Percentiles rank a stretch among this genome's conserved stretches.
These are phyloP conservation scores for Cicer yamashitae DNA, from an alignment of 306 rosid genomes.

Conservation along the genomic window DNA sequence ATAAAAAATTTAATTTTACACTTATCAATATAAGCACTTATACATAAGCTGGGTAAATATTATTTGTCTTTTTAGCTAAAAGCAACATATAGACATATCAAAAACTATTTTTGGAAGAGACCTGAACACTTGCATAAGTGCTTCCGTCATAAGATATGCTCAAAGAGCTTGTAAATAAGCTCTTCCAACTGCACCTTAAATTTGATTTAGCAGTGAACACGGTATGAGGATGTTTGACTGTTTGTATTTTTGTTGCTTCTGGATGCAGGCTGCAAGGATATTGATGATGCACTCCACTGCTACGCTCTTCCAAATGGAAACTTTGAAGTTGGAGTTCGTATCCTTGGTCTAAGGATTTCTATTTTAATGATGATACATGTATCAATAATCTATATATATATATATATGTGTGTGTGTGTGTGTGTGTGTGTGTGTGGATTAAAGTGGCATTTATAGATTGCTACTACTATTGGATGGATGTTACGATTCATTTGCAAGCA, in stretches of 20 bases:
- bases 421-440: too few relatives aligned
- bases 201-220: constrained; percentile 17
- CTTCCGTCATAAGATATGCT: not conserved
- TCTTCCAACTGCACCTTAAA: not conserved
- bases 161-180: not conserved
- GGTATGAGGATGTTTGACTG: constrained; percentile 24
- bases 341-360: constrained; percentile 58
- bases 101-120: not conserved
- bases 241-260: constrained; percentile 40
- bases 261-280: constrained; percentile 90
- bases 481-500: constrained; percentile 31
- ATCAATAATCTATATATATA: not conserved
- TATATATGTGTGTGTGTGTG: too few relatives aligned
- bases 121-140: not conserved
- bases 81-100: not conserved
- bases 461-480: constrained; percentile 20
- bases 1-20: not conserved
- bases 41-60: too few relatives aligned
- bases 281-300: constrained; percentile 98
- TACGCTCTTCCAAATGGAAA: constrained; percentile 91
- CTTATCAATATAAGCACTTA: not conserved
- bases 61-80: too few relatives aligned
- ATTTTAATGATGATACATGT: constrained; percentile 39
- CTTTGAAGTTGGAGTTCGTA: constrained; percentile 99
- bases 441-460: constrained; percentile 27